Evolutionary conservation across 73 alveolate genomes (phyloP).

Genomic region (Blepharisma japonicum): DNA sequence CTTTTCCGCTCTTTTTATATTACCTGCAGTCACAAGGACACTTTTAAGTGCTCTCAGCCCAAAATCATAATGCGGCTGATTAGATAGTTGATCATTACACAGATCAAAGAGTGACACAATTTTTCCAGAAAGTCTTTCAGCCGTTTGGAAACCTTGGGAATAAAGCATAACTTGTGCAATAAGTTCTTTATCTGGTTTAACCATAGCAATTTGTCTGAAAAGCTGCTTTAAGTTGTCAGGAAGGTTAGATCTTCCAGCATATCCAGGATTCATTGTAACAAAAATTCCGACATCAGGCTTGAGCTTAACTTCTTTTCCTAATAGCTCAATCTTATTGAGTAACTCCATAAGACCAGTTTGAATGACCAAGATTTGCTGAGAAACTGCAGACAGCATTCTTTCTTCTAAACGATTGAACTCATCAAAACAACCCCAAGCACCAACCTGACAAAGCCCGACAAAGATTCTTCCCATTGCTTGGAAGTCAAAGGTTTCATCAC

Average conservation of each 20-base stretch:
- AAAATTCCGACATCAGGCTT: conserved; percentile 98
- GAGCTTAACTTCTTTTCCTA: conserved; percentile 94
- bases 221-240: conserved; percentile 99
- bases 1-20: conserved; percentile 93
- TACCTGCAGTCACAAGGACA: conserved; percentile 95
- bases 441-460: conserved; percentile 98
- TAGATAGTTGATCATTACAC: conserved; percentile 88
- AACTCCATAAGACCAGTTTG: conserved; percentile 97
- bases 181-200: conserved; percentile 97
- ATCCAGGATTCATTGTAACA: conserved; percentile 99
- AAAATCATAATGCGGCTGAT: conserved; percentile 99
- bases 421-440: conserved; percentile 99
- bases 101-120: conserved; percentile 95
- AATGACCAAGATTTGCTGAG: conserved; percentile 93
- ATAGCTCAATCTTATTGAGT: conserved; percentile 87
- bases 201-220: conserved; percentile 99
- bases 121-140: conserved; percentile 96
- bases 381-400: conserved; percentile 98
- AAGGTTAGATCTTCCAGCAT: conserved; percentile 99
- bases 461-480: conserved; percentile 99
- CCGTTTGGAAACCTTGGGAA: conserved; percentile 98
- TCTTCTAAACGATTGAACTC: conserved; percentile 97
- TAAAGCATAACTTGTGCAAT: conserved; percentile 98
- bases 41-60: conserved; percentile 99
- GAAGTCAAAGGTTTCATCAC: conserved; percentile 99